Conservation (phyloP, 1,284 basidiomycete genomes). For the Ceratobasidium sp. region DNA sequence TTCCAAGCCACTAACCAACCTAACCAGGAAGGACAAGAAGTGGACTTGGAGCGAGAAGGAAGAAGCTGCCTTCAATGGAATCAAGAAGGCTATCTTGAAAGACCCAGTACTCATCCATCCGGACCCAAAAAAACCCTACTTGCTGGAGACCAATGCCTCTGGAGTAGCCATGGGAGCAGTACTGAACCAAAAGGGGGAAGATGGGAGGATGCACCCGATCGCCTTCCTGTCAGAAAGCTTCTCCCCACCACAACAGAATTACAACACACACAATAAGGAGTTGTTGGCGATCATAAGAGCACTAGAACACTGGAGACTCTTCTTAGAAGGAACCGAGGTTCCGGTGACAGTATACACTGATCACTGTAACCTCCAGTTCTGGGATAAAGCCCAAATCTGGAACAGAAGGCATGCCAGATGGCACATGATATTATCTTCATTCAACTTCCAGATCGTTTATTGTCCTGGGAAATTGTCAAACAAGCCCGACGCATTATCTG, state of each 20-base stretch:
- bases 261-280: slow-evolving; percentile 48
- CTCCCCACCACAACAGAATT: slow-evolving; percentile 55
- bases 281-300: slow-evolving; percentile 41
- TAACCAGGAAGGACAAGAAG: slow-evolving; percentile 50
- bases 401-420: slow-evolving; percentile 52
- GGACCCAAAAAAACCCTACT: not conserved
- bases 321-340: slow-evolving; percentile 45
- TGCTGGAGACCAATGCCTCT: slow-evolving; percentile 20
- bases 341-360: slow-evolving; percentile 1
- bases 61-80: slow-evolving; percentile 52
- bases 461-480: slow-evolving; percentile 49
- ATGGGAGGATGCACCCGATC: slow-evolving; percentile 12
- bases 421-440: slow-evolving; percentile 38
- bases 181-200: slow-evolving; percentile 9
- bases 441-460: slow-evolving; percentile 50
- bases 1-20: slow-evolving; percentile 51
- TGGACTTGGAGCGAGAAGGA: slow-evolving; percentile 47
- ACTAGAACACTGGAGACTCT: slow-evolving; percentile 51
- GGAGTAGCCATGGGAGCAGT: slow-evolving; percentile 23
- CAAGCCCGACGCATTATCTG: slow-evolving; percentile 53
- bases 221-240: slow-evolving; percentile 19
- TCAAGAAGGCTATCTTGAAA: slow-evolving; percentile 48
- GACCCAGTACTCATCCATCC: slow-evolving; percentile 26
- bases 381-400: not conserved
- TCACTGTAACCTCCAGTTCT: slow-evolving; percentile 17